These are phyloP conservation scores for Sonneratia caseolaris DNA, from an alignment of 345 rosid genomes.

Conservation along the genomic window DNA sequence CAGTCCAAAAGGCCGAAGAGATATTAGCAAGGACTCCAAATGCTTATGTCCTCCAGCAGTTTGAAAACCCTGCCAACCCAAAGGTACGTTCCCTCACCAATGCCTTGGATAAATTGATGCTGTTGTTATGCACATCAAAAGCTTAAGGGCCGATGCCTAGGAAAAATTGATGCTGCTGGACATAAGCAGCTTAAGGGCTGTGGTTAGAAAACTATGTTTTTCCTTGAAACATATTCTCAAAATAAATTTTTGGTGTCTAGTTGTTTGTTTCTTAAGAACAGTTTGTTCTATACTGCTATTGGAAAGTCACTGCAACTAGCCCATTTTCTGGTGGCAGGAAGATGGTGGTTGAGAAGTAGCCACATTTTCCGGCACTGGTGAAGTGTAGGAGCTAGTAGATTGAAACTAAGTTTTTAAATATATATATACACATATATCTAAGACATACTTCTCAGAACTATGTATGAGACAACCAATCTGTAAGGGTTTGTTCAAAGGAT, in stretches of 20 bases:
- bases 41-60: slow-evolving; percentile 54
- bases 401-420: no score
- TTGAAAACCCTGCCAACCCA: slow-evolving; percentile 65
- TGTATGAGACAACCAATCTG: no score
- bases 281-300: neutral
- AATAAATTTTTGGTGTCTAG: neutral
- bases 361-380: no score
- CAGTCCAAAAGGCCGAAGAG: slow-evolving; percentile 64
- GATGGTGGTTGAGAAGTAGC: no score
- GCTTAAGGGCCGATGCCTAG: neutral
- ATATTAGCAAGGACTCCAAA: slow-evolving; percentile 48
- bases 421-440: no score
- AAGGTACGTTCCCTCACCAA: slow-evolving; percentile 30
- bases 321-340: neutral
- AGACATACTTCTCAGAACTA: no score
- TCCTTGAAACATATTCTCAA: neutral
- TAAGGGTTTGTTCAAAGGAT: no score
- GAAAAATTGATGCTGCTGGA: no score
- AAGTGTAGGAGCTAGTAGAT: no score
- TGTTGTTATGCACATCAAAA: neutral
- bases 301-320: neutral
- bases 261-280: neutral
- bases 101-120: neutral
- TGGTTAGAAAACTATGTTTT: neutral
- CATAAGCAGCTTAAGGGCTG: no score